Conservation (phyloP, 106 monocot genomes). For the Dendrobium catenatum region DNA sequence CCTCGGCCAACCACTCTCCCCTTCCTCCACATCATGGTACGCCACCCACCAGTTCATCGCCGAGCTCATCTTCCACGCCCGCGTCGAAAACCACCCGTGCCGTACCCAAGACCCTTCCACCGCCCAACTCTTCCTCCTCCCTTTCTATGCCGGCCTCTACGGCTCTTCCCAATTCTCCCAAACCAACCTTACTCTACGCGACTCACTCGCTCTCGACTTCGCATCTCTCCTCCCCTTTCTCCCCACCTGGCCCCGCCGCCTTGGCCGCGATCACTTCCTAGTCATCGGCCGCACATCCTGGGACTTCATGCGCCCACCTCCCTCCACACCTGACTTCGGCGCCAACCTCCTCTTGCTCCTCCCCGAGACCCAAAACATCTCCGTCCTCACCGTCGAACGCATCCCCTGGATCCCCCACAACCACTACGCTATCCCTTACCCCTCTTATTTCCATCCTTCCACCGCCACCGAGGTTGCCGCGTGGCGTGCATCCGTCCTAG, state of each 20-base stretch:
- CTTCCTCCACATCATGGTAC: constrained; percentile 19
- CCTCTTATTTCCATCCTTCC: constrained; percentile 50
- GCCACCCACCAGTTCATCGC: constrained; percentile 58
- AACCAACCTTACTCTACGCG: constrained; percentile 18
- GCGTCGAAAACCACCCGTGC: constrained; percentile 47
- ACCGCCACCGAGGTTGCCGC: constrained; percentile 19
- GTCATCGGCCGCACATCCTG: constrained; percentile 50
- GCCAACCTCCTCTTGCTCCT: constrained; percentile 35
- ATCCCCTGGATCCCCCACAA: constrained; percentile 40
- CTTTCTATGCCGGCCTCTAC: constrained; percentile 57
- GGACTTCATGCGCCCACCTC: constrained; percentile 51
- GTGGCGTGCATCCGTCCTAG: constrained; percentile 20
- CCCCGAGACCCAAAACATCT: constrained; percentile 35
- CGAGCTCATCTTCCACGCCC: constrained; percentile 64
- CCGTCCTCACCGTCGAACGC: constrained; percentile 52
- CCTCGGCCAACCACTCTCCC: constrained; percentile 37
- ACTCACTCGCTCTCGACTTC: constrained; percentile 30
- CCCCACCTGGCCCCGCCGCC: constrained; percentile 11
- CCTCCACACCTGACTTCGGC: constrained; percentile 15
- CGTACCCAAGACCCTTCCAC: constrained; percentile 17
- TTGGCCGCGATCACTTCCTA: constrained; percentile 49
- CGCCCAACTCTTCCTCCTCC: constrained; percentile 46
- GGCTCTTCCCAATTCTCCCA: constrained; percentile 31
- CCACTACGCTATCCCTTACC: constrained; percentile 52
- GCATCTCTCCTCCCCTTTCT: constrained; percentile 9